phyloP scores from a whole-genome alignment of 2,329 filamentous ascomycete species.

The Ophiocordyceps sinensis region DNA sequence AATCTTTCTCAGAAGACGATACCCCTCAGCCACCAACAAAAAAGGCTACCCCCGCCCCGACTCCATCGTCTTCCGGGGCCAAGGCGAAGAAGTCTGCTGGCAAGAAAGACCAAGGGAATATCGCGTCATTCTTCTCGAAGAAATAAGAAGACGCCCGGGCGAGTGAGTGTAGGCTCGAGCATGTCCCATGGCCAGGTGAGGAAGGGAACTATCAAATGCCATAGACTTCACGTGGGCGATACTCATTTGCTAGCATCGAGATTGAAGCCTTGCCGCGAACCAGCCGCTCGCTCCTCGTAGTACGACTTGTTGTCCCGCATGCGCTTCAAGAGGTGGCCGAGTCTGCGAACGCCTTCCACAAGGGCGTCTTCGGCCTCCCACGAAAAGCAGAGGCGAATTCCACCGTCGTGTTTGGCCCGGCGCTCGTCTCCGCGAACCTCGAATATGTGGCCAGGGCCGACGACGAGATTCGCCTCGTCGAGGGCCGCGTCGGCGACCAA shows the following conservation, averaged over 20 bases:
- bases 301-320: slow-evolving; percentile 14
- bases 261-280: slow-evolving; percentile 5
- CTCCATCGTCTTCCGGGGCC: slow-evolving; percentile 28
- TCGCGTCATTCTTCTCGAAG: slow-evolving; percentile 87
- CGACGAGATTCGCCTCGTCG: slow-evolving; percentile 48
- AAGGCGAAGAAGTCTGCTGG: slow-evolving; percentile 41
- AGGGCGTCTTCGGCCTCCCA: slow-evolving; percentile 56
- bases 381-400: slow-evolving; percentile 54
- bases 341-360: slow-evolving; percentile 50
- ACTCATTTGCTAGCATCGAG: slow-evolving; percentile 12
- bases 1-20: slow-evolving; percentile 88
- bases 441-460: slow-evolving; percentile 58
- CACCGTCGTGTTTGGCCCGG: slow-evolving; percentile 39
- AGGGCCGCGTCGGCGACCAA: slow-evolving; percentile 42
- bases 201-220: too few species aligned
- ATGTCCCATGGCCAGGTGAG: too few species aligned
- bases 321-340: slow-evolving; percentile 32
- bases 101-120: slow-evolving; percentile 59
- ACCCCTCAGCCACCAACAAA: slow-evolving; percentile 34
- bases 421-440: slow-evolving; percentile 44
- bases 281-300: slow-evolving; percentile 9
- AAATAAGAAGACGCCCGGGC: slow-evolving; percentile 31
- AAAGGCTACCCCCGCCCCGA: slow-evolving; percentile 34
- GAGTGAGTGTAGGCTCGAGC: neutral
- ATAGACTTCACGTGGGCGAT: neutral